These are phyloP conservation scores for Cladophialophora yegresii DNA, from an alignment of 2,329 filamentous ascomycete species.

Conservation along the genomic window DNA sequence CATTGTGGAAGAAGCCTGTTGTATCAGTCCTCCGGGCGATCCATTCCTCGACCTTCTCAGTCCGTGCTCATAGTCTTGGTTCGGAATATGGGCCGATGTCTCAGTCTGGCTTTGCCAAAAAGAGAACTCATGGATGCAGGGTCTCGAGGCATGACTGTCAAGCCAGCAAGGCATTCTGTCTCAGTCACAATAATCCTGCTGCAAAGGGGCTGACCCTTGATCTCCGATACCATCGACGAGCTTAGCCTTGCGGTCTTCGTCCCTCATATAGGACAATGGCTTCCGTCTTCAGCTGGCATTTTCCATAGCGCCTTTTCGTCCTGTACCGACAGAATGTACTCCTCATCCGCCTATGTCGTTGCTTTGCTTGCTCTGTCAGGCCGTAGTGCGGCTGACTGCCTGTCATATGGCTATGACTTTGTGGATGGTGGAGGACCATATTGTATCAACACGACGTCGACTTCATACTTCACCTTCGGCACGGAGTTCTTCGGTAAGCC, in stretches of 20 bases:
- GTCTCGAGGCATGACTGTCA: neutral
- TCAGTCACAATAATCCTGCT: neutral
- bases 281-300: neutral
- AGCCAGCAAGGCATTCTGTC: slow-evolving; percentile 9
- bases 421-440: slow-evolving; percentile 34
- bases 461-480: slow-evolving; percentile 34
- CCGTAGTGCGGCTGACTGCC: slow-evolving; percentile 25
- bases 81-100: slow-evolving; percentile 14
- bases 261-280: slow-evolving; percentile 17
- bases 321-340: slow-evolving; percentile 23
- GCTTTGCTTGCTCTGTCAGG: slow-evolving; percentile 19
- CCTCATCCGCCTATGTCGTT: slow-evolving; percentile 1
- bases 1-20: slow-evolving; percentile 5
- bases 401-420: slow-evolving; percentile 34
- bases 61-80: neutral
- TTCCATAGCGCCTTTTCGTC: slow-evolving; percentile 2
- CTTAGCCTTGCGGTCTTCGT: neutral
- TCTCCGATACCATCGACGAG: slow-evolving; percentile 3
- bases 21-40: neutral
- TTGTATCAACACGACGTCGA: slow-evolving; percentile 33
- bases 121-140: slow-evolving; percentile 6
- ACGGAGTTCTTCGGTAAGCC: slow-evolving; percentile 31
- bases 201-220: slow-evolving; percentile 3
- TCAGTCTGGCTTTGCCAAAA: slow-evolving; percentile 10
- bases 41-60: slow-evolving; percentile 10